Conservation (phyloP, 305 asterid genomes). For the Solanum hybrid region DNA sequence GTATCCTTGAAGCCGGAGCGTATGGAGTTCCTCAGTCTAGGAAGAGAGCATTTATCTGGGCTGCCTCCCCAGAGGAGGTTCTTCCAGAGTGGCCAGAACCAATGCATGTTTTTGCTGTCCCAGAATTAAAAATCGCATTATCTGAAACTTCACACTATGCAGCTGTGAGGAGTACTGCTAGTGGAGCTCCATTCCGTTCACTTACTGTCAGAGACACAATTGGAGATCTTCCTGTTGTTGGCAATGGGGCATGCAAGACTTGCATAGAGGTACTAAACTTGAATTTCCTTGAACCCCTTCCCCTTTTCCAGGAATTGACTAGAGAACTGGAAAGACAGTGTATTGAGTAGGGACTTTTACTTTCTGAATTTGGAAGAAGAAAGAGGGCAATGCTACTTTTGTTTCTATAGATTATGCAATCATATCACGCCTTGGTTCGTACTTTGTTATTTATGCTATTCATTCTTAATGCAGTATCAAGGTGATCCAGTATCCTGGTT, state of each 20-base stretch:
- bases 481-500: constrained; percentile 42
- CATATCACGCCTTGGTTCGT: not conserved
- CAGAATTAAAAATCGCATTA: constrained; percentile 63
- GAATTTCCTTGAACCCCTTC: not conserved
- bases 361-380: not conserved
- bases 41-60: constrained; percentile 99
- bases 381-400: not conserved
- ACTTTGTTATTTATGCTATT: not conserved
- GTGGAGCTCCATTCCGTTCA: constrained; percentile 88
- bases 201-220: constrained; percentile 95
- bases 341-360: not conserved
- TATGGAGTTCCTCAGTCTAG: constrained; percentile 95
- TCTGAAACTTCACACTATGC: constrained; percentile 50
- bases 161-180: constrained; percentile 78
- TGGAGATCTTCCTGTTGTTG: constrained; percentile 85
- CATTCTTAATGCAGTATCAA: constrained; percentile 24
- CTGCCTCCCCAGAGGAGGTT: constrained; percentile 81
- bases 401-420: not conserved
- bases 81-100: constrained; percentile 99
- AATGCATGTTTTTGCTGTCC: constrained; percentile 86
- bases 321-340: not conserved
- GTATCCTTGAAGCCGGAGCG: constrained; percentile 97
- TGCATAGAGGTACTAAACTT: constrained; percentile 27
- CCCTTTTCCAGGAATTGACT: not conserved
- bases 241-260: constrained; percentile 63